These are phyloP conservation scores for Chlorella sp. DNA, from an alignment of 139 green algal genomes.

Conservation along the genomic window DNA sequence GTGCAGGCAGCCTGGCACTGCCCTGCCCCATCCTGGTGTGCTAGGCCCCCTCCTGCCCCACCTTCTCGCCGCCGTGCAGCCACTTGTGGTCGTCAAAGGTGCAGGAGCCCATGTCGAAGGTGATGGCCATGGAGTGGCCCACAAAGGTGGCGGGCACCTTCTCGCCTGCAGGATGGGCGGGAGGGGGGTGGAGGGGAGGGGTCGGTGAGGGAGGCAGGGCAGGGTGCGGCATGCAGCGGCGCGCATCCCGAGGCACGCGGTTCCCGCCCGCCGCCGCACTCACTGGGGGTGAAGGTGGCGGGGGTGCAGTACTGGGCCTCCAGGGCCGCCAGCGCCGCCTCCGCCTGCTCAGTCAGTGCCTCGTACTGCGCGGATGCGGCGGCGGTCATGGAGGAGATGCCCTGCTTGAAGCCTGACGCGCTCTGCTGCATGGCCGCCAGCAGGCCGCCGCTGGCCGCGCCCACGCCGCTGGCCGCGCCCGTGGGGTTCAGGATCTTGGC, in stretches of 20 bases:
- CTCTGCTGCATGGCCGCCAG: no score
- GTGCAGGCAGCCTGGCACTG: neutral
- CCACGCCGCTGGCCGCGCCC: no score
- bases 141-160: constrained; percentile 45
- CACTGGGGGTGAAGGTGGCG: constrained; percentile 21
- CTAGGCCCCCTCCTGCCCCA: neutral
- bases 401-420: no score
- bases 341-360: neutral
- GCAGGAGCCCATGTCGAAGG: constrained; percentile 41
- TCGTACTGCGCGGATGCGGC: neutral
- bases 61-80: constrained; percentile 1
- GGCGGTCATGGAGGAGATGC: neutral
- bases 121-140: constrained; percentile 26
- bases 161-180: neutral
- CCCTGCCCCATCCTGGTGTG: neutral
- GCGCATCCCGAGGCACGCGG: neutral
- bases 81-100: constrained; percentile 34
- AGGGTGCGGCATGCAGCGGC: neutral
- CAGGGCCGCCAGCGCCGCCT: constrained; percentile 22
- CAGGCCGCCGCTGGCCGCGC: no score
- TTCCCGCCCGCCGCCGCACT: neutral
- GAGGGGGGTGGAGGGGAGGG: neutral
- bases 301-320: constrained; percentile 36
- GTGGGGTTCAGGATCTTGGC: no score
- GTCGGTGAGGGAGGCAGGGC: no score